Percentiles rank a stretch among this genome's conserved stretches.
phyloP scores from a whole-genome alignment of 306 rosid species.

The Begonia masoniana region DNA sequence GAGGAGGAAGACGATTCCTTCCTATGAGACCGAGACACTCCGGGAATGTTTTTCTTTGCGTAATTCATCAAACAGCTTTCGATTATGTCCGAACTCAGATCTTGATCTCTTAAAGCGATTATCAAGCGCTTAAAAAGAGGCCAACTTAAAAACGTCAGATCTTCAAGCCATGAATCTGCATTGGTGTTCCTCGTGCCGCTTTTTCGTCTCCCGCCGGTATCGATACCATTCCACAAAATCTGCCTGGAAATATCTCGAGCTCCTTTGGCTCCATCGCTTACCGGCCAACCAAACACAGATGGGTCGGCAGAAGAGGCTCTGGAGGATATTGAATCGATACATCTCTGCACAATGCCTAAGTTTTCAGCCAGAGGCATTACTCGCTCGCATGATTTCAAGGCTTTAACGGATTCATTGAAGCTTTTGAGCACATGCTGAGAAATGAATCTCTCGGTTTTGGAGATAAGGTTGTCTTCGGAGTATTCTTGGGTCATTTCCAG shows the following conservation, averaged over 20 bases:
- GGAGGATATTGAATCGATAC: conserved; percentile 48
- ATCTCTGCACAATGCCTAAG: conserved; percentile 51
- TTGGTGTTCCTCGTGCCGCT: conserved; percentile 15
- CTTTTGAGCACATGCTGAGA: conserved; percentile 57
- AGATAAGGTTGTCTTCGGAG: conserved; percentile 75
- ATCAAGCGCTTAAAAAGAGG: conserved; percentile 63
- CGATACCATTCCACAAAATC: conserved; percentile 59
- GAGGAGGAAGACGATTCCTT: conserved; percentile 42
- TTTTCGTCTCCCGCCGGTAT: conserved; percentile 37
- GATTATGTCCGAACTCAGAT: conserved; percentile 45
- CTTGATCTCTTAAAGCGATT: conserved; percentile 36
- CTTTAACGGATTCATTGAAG: conserved; percentile 55
- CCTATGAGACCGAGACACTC: conserved; percentile 59
- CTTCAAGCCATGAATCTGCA: conserved; percentile 70
- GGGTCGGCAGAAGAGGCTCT: conserved; percentile 66
- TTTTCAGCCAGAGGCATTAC: conserved; percentile 49
- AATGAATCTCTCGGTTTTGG: conserved; percentile 63
- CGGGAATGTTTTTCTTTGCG: conserved; percentile 77
- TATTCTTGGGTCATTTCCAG: conserved; percentile 87
- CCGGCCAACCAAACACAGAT: conserved; percentile 77
- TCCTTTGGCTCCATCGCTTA: conserved; percentile 21
- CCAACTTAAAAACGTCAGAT: conserved; percentile 45
- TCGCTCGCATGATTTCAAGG: conserved; percentile 68
- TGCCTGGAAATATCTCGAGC: conserved; percentile 32
- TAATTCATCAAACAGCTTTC: conserved; percentile 71